Base-by-base conservation (phyloP, 2,329 filamentous ascomycete genomes). In the Cytospora piceicola region DNA sequence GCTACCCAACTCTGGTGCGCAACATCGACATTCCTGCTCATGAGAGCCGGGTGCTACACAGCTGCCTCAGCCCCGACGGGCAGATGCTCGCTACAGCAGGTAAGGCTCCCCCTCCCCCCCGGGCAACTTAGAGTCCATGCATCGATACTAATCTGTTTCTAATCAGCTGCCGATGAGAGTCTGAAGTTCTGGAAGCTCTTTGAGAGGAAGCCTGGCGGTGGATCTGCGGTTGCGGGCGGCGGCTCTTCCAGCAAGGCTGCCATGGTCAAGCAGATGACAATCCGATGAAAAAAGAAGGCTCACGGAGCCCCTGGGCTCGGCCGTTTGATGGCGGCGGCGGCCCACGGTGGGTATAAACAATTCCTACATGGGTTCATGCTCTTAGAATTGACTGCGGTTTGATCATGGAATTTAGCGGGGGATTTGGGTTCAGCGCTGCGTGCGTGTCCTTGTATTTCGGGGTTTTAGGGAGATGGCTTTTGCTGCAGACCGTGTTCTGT, bases 181-280 rank as follows among this genome's bases (percentile, higher is more conserved):
- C 85, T 99, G 78, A 99, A 99, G 83, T 99, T 99, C 85, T 99
- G 95, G 95, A 99, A 99, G 88, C 86, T 99, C 73, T 99, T 99
- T 75, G 95, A 99, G 86, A 97, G 97, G 87, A 98, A 97, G 87
- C 84, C 94, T 22, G 93, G 93, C 63, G 82, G 86, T 66, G 82
- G 86, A 67, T 86, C 89, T 60, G 86, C 88, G 58, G 83, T 88
- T 63, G 85, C 87, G 67, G 84, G 86, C 71, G 85, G 89, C 66
- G 88, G 88, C 69, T 83, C 90, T 67, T 90, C 90, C 58, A 87
- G 86, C 78, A 94, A 94, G 82, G 93, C 91, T 64, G 88, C 92
- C 74, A 90, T 94, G 85, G 88, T 88, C 76, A 97, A 97, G 88
- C 92, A 94, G 79, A 96, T 97, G 91, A 97, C 94, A 55, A 94